These are phyloP conservation scores for Magnusiomyces tetraspermus DNA, from an alignment of 1,139 yeast genomes.

Conservation along the genomic window DNA sequence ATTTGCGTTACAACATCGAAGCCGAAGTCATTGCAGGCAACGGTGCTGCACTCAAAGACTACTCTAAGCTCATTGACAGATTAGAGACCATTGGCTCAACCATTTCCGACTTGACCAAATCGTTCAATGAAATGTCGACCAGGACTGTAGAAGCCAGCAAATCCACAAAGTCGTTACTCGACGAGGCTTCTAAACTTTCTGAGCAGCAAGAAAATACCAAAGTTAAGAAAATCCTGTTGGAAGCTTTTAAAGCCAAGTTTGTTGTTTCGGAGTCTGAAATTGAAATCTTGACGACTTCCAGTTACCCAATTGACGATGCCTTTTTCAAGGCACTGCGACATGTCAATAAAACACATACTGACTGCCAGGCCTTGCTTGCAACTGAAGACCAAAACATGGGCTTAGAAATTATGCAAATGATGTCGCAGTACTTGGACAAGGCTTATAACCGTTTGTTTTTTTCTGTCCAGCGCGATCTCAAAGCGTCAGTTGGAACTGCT, in stretches of 20 bases:
- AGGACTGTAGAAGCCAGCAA: slow-evolving; percentile 23
- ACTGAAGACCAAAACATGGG: slow-evolving; percentile 62
- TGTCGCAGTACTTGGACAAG: slow-evolving; percentile 42
- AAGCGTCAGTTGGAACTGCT: slow-evolving; percentile 15
- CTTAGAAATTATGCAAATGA: slow-evolving; percentile 52
- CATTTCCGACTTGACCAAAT: slow-evolving; percentile 32
- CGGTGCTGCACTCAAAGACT: slow-evolving; percentile 48
- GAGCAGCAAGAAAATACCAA: slow-evolving; percentile 37
- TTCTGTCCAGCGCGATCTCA: slow-evolving; percentile 33
- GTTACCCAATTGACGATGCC: slow-evolving; percentile 38
- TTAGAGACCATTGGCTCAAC: slow-evolving; percentile 39
- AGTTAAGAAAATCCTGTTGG: slow-evolving; percentile 47
- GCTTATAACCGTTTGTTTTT: slow-evolving; percentile 44
- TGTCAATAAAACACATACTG: slow-evolving; percentile 54
- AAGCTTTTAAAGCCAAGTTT: slow-evolving; percentile 54
- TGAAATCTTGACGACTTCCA: slow-evolving; percentile 31
- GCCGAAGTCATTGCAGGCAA: slow-evolving; percentile 60
- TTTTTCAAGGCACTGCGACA: slow-evolving; percentile 55
- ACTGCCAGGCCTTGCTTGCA: slow-evolving; percentile 59
- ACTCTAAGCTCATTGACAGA: slow-evolving; percentile 40
- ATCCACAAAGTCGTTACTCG: slow-evolving; percentile 28
- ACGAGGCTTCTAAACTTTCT: slow-evolving; percentile 37
- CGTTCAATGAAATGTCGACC: slow-evolving; percentile 26
- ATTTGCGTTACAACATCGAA: slow-evolving; percentile 60
- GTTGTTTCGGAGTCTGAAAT: slow-evolving; percentile 61